Evolutionary conservation across 306 rosid species (phyloP).

Genomic region (Quercus aquifolioides): DNA sequence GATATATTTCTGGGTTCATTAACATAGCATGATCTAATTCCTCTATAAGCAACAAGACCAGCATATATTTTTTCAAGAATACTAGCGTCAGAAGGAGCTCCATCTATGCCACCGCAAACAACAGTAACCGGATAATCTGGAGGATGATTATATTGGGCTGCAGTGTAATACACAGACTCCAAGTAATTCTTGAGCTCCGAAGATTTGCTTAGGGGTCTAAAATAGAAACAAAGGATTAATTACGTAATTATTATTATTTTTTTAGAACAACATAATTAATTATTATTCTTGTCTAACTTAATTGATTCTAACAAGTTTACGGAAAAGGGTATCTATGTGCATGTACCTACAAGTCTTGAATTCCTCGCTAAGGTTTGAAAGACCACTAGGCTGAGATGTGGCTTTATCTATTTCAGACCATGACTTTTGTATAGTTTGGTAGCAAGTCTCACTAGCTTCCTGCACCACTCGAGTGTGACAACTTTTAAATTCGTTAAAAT

Average conservation of each 20-base stretch:
- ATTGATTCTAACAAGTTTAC: not conserved
- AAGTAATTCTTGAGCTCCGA: slow-evolving; percentile 38
- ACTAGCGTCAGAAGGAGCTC: slow-evolving; percentile 29
- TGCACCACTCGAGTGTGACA: slow-evolving; percentile 12
- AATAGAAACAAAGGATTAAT: not conserved
- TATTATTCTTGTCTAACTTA: not conserved
- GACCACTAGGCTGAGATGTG: slow-evolving; percentile 45
- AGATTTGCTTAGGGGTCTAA: slow-evolving; percentile 39
- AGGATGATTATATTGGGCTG: slow-evolving; percentile 67
- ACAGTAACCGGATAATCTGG: slow-evolving; percentile 50
- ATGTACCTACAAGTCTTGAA: slow-evolving; percentile 54
- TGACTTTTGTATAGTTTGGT: slow-evolving; percentile 44
- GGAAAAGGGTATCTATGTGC: not conserved
- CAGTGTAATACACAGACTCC: not conserved
- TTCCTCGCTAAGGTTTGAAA: slow-evolving; percentile 45
- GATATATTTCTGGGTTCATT: slow-evolving; percentile 26
- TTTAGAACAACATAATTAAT: too few relatives aligned
- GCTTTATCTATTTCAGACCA: slow-evolving; percentile 62
- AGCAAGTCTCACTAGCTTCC: slow-evolving; percentile 70
- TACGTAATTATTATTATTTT: not conserved
- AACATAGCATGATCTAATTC: slow-evolving; percentile 46
- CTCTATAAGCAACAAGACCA: slow-evolving; percentile 46
- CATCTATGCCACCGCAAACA: slow-evolving; percentile 61
- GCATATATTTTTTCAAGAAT: slow-evolving; percentile 47
- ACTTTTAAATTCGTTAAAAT: too few relatives aligned